Evolutionary conservation across 179 eudicot genomes (phyloP), one percentile per base, ranked within the genome.

Genomic region (Beta corolliflora): DNA sequence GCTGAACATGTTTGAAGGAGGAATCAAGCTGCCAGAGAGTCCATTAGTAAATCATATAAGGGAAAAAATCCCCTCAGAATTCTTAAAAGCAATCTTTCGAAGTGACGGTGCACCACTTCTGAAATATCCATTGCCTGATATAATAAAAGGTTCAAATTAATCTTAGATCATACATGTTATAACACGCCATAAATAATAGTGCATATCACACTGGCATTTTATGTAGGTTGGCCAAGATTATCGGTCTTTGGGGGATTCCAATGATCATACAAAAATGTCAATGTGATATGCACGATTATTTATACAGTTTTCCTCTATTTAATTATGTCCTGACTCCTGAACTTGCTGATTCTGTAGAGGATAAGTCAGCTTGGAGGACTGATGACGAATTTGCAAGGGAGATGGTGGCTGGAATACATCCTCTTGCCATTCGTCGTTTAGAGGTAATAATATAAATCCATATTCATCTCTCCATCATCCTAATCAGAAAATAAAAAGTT

Each of bases 351-450:
- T 6, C 77, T 44, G 29, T 79, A 93, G 97, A 88, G 82, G 88
- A 91, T 81, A 87, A 80, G 82, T 77, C 88, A 36, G 98, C 95
- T 16, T 95, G 99, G 99, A 87, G 92, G 76, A 92, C 97, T 21
- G 99, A 95, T 81, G 98, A 91, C 89, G 99, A 95, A 75, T 95
- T 95, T 80, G 97, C 87, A 50, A 84, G 99, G 84, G 98, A 93
- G 79, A 92, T 92, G 94, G 65, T 93, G 53, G 97, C 96, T 68
- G 97, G 95, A 55, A 50, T 87, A 5, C 89, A 93, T 85, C 97
- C 97, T 83, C 82, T 93, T 64, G 82, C 79, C 68, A 91, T 94
- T 66, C 79, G 91, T 44, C 88, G 85, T 70, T 89, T 94, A 68
- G 82, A 90, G 85, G 97, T 93, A 82, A 78, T 71, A 19, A 78